Evolutionary conservation across 2,329 filamentous ascomycete species (phyloP), one percentile per base, ranked within the genome.

Genomic region (Fusarium kyushuense): DNA sequence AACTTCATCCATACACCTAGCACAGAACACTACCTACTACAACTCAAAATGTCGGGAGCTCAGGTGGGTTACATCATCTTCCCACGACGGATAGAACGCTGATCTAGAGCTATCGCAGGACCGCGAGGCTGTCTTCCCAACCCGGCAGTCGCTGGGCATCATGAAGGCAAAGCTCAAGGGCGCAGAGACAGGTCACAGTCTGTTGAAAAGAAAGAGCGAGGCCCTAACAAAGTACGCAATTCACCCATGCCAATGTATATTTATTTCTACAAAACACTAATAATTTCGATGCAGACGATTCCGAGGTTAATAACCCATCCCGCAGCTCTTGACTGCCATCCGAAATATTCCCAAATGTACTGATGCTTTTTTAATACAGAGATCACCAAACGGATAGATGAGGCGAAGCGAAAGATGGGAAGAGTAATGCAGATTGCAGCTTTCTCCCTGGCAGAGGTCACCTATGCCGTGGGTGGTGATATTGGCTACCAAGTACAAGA

Each of bases 151-250:
- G 79, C 86, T 99, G 82, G 94, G 94, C 70, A 82, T 96, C 78
- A 99, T 99, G 95, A 98, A 98, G 83, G 89, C 91, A 71, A 99
- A 99, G 86, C 89, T 99, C 77, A 98, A 98, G 85, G 95, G 92
- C 66, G 92, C 92, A 57, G 91, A 95, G 80, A 93, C 89, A 45
- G 96, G 96, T 48, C 95, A 99, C 83, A 97, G 92, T 80, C 84
- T 99, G 78, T 84, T 99, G 68, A 99, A 99, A 86, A 87, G 96
- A 77, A 99, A 99, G 86, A 97, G 94, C 80, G 96, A 99, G 82
- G 96, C 96, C 74, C 84, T 99, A 67, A 99, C 96, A 71, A 99
- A 99, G 93, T 96, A 86, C 56, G 87, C 79, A 21, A 13, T 9
- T 21, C 4, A 23, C 25, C 11, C 3, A 33, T 6, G 36, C 19